These are phyloP conservation scores for Waitea zeae DNA, from an alignment of 1,284 basidiomycete species.

Conservation along the genomic window DNA sequence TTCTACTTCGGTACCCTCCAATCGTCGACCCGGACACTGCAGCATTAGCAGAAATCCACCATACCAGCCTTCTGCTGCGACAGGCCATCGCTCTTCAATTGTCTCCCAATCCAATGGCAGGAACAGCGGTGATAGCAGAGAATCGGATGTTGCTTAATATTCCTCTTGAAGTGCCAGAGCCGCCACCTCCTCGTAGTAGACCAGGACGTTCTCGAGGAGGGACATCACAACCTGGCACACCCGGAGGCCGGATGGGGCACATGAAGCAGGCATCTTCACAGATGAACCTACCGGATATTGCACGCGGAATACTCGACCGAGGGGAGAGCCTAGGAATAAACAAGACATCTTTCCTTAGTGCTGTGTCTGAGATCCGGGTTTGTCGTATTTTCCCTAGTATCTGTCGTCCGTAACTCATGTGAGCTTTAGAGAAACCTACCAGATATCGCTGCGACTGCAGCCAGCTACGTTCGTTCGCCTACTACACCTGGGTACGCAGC, in stretches of 20 bases:
- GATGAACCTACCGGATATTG: conserved; percentile 51
- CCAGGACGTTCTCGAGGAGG: too few species aligned
- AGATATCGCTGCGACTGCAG: conserved; percentile 51
- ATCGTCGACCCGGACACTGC: conserved; percentile 14
- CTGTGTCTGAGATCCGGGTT: conserved; percentile 57
- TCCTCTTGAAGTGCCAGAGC: conserved; percentile 40
- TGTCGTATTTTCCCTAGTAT: conserved; percentile 9
- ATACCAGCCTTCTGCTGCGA: conserved; percentile 52
- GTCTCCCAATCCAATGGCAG: conserved; percentile 54
- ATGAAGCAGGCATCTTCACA: conserved; percentile 22
- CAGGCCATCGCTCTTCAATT: conserved; percentile 72
- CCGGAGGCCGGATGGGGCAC: conserved; percentile 21
- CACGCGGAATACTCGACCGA: conserved; percentile 53
- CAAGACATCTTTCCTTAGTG: conserved; percentile 52
- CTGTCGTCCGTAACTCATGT: conserved; percentile 3
- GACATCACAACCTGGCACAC: too few species aligned
- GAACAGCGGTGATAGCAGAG: conserved; percentile 60
- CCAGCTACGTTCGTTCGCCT: conserved; percentile 42
- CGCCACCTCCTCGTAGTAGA: conserved; percentile 22
- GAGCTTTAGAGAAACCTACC: conserved; percentile 39
- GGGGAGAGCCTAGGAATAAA: conserved; percentile 69
- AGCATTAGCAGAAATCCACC: conserved; percentile 22
- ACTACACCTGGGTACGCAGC: conserved; percentile 25
- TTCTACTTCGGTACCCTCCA: conserved; percentile 71
- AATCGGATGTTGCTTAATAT: conserved; percentile 67